A percentile compares a stretch with the other conserved stretches of the same genome.
phyloP scores from a whole-genome alignment of 2,329 filamentous ascomycete species.

The Cladosporium velox region DNA sequence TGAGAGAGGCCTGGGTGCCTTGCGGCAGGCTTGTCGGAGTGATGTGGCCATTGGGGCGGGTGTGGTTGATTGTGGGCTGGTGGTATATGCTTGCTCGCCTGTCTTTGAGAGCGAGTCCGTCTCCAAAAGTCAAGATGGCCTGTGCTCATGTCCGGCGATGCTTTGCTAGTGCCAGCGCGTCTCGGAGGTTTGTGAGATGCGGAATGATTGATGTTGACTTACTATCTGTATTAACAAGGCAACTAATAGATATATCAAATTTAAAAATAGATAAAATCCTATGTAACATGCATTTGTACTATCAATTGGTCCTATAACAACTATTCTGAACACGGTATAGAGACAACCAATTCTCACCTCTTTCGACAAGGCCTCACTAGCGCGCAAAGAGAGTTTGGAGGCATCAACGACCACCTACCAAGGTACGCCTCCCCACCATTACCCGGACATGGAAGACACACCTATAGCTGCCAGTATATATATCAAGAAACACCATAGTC shows the following conservation, averaged over 20 bases:
- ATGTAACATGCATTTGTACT: accelerated
- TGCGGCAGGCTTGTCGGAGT: constrained; percentile 34
- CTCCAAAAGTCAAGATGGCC: constrained; percentile 23
- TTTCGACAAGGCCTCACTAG: neutral
- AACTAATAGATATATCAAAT: too few relatives aligned
- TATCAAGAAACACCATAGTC: neutral
- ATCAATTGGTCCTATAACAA: neutral
- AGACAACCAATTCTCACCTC: neutral
- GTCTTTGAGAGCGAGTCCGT: constrained; percentile 1
- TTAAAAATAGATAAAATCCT: neutral
- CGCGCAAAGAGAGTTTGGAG: constrained; percentile 10
- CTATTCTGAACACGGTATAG: neutral
- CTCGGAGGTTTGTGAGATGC: constrained; percentile 12
- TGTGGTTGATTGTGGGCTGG: neutral
- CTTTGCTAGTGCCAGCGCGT: neutral
- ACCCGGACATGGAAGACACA: constrained; percentile 9
- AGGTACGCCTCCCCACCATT: constrained; percentile 18
- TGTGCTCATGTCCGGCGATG: constrained; percentile 21
- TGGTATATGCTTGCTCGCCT: neutral
- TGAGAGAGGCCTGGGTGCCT: constrained; percentile 26
- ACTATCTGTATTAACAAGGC: neutral
- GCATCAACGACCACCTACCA: constrained; percentile 10
- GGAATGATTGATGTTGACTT: neutral
- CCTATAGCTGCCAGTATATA: constrained; percentile 13
- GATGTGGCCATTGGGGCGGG: constrained; percentile 33